Conservation (phyloP, 768 basidiomycete species). For the Hirschioporus abietinus region DNA sequence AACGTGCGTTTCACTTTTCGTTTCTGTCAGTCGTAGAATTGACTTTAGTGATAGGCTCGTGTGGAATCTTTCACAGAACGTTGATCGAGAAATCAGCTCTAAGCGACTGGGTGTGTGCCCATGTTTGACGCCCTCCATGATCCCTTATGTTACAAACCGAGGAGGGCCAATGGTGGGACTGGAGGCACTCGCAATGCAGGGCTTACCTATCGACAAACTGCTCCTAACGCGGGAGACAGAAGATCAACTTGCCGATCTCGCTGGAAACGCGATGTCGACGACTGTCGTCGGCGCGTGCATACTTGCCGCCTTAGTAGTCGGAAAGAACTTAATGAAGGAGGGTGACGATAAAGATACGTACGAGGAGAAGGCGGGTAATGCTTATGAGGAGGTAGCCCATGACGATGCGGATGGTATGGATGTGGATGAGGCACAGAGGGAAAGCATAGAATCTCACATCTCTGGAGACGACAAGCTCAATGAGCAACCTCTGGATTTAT, state of each 20-base stretch:
- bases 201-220: slow-evolving; percentile 87
- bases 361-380: slow-evolving; percentile 51
- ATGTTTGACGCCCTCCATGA: slow-evolving; percentile 95
- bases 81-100: slow-evolving; percentile 84
- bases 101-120: slow-evolving; percentile 81
- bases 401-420: slow-evolving; percentile 41
- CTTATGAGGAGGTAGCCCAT: slow-evolving; percentile 20
- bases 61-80: slow-evolving; percentile 97
- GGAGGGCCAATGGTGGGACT: slow-evolving; percentile 94
- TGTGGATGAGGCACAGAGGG: slow-evolving; percentile 30
- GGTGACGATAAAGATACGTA: slow-evolving; percentile 65
- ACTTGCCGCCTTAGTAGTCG: slow-evolving; percentile 70
- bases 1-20: slow-evolving; percentile 47
- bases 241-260: slow-evolving; percentile 89
- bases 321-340: slow-evolving; percentile 57
- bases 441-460: slow-evolving; percentile 45
- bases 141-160: slow-evolving; percentile 91
- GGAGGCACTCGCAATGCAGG: slow-evolving; percentile 91
- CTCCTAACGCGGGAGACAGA: slow-evolving; percentile 89
- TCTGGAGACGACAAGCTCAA: slow-evolving; percentile 67
- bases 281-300: slow-evolving; percentile 93
- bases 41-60: slow-evolving; percentile 50
- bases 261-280: slow-evolving; percentile 97
- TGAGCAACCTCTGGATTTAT: slow-evolving; percentile 63
- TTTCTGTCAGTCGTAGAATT: not conserved